These are phyloP conservation scores for Thielaviopsis punctulata DNA, from an alignment of 2,329 filamentous ascomycete genomes.

Conservation along the genomic window DNA sequence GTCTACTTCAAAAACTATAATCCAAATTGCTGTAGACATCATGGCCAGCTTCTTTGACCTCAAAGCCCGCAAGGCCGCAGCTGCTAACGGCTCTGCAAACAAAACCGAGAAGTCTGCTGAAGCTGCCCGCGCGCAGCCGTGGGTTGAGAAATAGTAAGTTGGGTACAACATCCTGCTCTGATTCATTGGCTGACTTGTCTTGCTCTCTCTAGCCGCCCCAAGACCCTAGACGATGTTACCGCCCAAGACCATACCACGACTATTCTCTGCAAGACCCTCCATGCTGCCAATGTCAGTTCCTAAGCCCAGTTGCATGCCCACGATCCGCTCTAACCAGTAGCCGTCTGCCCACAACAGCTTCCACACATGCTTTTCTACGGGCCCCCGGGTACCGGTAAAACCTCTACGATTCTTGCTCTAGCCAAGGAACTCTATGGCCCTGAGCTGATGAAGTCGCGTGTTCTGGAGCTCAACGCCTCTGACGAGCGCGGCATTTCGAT, in stretches of 20 bases:
- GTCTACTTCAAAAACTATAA: background rate
- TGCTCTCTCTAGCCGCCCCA: constrained; percentile 55
- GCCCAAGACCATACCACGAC: constrained; percentile 95
- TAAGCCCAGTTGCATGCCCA: background rate
- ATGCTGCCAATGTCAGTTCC: constrained; percentile 66
- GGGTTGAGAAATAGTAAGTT: constrained; percentile 95
- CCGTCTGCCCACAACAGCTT: constrained; percentile 42
- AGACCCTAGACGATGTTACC: constrained; percentile 83
- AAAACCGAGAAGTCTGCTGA: constrained; percentile 47
- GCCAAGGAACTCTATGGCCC: constrained; percentile 96
- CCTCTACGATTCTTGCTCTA: constrained; percentile 88
- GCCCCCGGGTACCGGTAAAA: constrained; percentile 93
- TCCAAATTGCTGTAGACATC: background rate
- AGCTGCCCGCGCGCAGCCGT: constrained; percentile 60
- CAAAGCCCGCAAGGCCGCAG: constrained; percentile 71
- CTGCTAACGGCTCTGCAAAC: constrained; percentile 41
- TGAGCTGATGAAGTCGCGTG: constrained; percentile 77
- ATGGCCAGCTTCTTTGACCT: constrained; percentile 95
- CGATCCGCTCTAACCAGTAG: constrained; percentile 8
- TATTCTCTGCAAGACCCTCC: constrained; percentile 77
- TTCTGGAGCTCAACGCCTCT: constrained; percentile 98
- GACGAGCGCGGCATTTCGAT: constrained; percentile 97
- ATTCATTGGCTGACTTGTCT: constrained; percentile 16
- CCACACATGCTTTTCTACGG: constrained; percentile 99
- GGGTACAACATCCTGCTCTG: background rate